Conservation (phyloP, 2,329 filamentous ascomycete genomes). For the Colletotrichum paranaense region DNA sequence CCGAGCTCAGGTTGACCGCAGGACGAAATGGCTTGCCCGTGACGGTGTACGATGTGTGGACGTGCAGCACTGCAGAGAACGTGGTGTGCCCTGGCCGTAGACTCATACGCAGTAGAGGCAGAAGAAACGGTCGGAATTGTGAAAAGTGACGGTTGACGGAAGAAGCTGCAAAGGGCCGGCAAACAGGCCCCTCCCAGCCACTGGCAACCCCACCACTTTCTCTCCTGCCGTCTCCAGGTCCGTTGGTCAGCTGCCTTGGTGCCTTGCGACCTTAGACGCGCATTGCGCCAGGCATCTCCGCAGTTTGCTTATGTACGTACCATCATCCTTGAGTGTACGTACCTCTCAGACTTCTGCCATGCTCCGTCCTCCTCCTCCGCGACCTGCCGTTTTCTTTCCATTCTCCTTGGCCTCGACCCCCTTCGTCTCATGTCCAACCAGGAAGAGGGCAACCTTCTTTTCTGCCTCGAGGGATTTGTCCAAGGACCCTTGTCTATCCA, state of each 20-base stretch:
- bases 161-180: conserved; percentile 11
- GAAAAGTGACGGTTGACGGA: neutral
- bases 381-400: conserved; percentile 10
- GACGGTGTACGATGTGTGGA: neutral
- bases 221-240: conserved; percentile 2
- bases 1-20: neutral
- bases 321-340: neutral
- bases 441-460: conserved; percentile 5
- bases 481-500: neutral
- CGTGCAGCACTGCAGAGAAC: no score
- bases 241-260: neutral
- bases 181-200: conserved; percentile 30
- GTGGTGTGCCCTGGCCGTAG: no score
- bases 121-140: neutral
- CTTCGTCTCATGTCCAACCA: conserved; percentile 26
- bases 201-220: conserved; percentile 11
- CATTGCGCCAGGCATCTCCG: conserved; percentile 34
- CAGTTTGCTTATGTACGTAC: conserved; percentile 6
- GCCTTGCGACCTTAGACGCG: conserved; percentile 32
- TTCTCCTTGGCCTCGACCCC: neutral
- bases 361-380: neutral
- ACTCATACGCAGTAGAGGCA: neutral
- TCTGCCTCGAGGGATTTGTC: neutral
- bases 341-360: no score
- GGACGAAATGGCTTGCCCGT: neutral